Base-by-base conservation (phyloP, 805 yeast genomes). In the Brettanomyces nanus region DNA sequence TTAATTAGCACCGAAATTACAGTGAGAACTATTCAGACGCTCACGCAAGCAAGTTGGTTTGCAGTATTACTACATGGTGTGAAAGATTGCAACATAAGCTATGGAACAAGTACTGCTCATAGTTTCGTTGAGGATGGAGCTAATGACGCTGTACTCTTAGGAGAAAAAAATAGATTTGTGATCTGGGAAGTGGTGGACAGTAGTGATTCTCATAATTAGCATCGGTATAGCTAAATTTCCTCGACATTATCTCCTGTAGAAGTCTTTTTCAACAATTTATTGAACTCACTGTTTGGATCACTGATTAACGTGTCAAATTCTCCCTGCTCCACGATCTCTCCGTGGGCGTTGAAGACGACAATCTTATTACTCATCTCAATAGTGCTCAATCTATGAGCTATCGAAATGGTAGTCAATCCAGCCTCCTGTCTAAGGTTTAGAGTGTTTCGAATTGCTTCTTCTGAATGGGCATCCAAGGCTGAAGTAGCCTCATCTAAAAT, bases 401-500 rank as follows among this genome's bases (percentile, higher is more conserved):
- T 87, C 32, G 92, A 82, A 29, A 90, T 82, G 2, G 89, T 77
- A 1, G 96, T 87, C 27, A 74, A 61, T 13, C 80, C 76, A 18
- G 75, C 67, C 19, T 57, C 52, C 45, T 72, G 68, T 43, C 92
- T 67, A 35, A 68, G 58, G 22, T 65, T 54, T 43, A 90, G 62
- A 6, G 94, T 85, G 36, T 71, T 73, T 55, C 86, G 85, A 29
- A 90, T 94, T 3, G 85, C 74, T 48, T 82, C 80, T 54, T 90
- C 97, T 48, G 89, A 80, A 39, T 83, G 84, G 10, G 94, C 77
- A 54, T 90, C 97, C 36, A 90, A 65, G 0, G 97, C 97, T 25
- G 95, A 84, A 0, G 97, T 90, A 11, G 97, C 95, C 57, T 90
- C 97, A 57, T 90, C 97, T 41, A 90, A 62, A 23, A 90, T 76